Evolutionary conservation across 2,329 filamentous ascomycete species (phyloP), one percentile per base, ranked within the genome.

Genomic region (Diaporthe eres): DNA sequence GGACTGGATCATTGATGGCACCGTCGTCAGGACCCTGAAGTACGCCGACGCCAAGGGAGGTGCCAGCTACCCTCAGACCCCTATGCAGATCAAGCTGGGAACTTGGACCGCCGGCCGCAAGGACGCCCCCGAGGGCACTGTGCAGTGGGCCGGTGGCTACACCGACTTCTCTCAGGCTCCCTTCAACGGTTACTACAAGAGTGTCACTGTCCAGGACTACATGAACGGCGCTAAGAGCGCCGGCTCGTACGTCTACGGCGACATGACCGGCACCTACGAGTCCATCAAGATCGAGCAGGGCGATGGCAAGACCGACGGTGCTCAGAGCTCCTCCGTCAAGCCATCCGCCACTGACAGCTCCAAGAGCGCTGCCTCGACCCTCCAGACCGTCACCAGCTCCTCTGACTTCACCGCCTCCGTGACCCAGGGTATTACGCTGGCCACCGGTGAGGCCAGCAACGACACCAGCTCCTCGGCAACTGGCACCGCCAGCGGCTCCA

Each of bases 141-240:
- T 93, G 75, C 82, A 90, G 73, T 94, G 93, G 93, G 92, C 92
- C 61, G 92, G 92, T 65, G 93, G 93, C 74, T 77, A 81, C 71
- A 83, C 89, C 79, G 83, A 90, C 81, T 91, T 90, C 81, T 79
- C 79, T 78, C 78, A 89, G 79, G 88, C 83, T 76, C 90, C 90
- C 75, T 90, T 89, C 85, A 81, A 83, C 72, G 90, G 85, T 80
- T 88, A 88, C 86, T 91, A 91, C 88, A 86, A 90, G 86, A 87
- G 84, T 81, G 82, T 91, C 79, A 87, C 82, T 78, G 87, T 92
- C 77, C 81, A 84, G 79, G 89, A 92, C 85, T 90, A 88, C 83
- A 85, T 85, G 81, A 89, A 89, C 81, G 87, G 87, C 77, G 84
- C 84, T 71, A 80, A 85, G 75, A 83, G 84, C 72, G 87, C 88